A percentile compares a stretch with the other conserved stretches of the same genome.
These are phyloP conservation scores for Globisporangium acanthophoron DNA, from an alignment of 352 stramenopile genomes.

Conservation along the genomic window DNA sequence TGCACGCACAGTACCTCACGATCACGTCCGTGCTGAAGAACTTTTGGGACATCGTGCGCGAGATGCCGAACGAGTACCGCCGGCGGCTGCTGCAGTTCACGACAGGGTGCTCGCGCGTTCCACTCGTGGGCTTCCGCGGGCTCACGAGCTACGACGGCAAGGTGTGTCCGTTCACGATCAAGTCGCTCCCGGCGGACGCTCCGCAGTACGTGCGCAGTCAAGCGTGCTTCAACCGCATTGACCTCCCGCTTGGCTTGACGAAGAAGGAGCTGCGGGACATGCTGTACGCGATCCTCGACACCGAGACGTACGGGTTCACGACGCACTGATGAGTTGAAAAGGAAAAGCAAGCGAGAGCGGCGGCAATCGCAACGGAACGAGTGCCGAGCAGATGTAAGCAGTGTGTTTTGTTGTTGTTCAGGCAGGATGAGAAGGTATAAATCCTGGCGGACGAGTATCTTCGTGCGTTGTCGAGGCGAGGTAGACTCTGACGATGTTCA, in stretches of 20 bases:
- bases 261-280: constrained; percentile 79
- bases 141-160: constrained; percentile 81
- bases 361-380: background rate
- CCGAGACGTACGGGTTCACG: constrained; percentile 67
- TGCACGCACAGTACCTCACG: constrained; percentile 29
- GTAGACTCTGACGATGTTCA: too few relatives aligned
- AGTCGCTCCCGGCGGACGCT: constrained; percentile 33
- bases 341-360: background rate
- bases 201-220: constrained; percentile 71
- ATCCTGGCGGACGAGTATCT: background rate
- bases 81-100: constrained; percentile 73
- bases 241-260: constrained; percentile 92
- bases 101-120: constrained; percentile 75
- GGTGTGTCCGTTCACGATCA: constrained; percentile 72
- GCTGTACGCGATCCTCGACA: constrained; percentile 56
- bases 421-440: background rate
- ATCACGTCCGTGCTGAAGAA: constrained; percentile 27
- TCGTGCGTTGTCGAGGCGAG: too few relatives aligned
- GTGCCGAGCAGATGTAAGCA: background rate
- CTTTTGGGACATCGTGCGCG: constrained; percentile 85
- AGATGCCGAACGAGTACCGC: constrained; percentile 77
- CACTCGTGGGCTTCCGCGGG: constrained; percentile 59
- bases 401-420: background rate
- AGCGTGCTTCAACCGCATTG: constrained; percentile 87
- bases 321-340: constrained; percentile 25